Evolutionary conservation across 2,329 filamentous ascomycete species (phyloP), one percentile per base, ranked within the genome.

Genomic region (Madurella fahalii): DNA sequence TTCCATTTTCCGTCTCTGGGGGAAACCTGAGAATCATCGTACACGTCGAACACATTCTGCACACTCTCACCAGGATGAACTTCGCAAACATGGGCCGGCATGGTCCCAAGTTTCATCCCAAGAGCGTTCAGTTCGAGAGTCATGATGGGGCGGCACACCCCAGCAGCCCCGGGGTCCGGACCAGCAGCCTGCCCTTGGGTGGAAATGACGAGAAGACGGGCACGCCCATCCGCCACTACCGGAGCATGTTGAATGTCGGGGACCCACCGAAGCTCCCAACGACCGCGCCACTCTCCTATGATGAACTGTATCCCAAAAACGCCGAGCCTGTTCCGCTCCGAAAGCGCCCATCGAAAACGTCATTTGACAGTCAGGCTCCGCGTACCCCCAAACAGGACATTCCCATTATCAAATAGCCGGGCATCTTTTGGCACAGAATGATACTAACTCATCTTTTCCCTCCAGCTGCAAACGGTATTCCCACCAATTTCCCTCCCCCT

Each of bases 231-330:
- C 66, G 64, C 40, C 70, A 71, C 42, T 79, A 75, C 60, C 73
- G 76, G 56, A 83, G 78, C 66, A 79, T 83, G 79, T 70, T 82
- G 17, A 74, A 79, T 44, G 69, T 82, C 16, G 78, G 79, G 43
- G 72, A 73, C 30, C 72, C 75, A 2, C 77, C 78, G 12, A 76
- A 61, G 54, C 68, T 81, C 20, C 71, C 68, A 8, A 69, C 73
- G 4, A 67, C 72, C 58, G 71, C 71, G 49, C 72, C 73, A 34
- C 70, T 79, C 58, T 71, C 71, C 11, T 77, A 75, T 61, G 74
- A 76, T 20, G 77, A 79, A 65, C 71, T 81, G 44, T 75, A 74
- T 54, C 59, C 69, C 44, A 63, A 66, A 39, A 60, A 57, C 39
- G 41, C 34, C 25, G 52, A 62, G 40, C 45, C 48, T 4, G 16